Base-by-base conservation (phyloP, 768 basidiomycete genomes). In the Suillus placidus region DNA sequence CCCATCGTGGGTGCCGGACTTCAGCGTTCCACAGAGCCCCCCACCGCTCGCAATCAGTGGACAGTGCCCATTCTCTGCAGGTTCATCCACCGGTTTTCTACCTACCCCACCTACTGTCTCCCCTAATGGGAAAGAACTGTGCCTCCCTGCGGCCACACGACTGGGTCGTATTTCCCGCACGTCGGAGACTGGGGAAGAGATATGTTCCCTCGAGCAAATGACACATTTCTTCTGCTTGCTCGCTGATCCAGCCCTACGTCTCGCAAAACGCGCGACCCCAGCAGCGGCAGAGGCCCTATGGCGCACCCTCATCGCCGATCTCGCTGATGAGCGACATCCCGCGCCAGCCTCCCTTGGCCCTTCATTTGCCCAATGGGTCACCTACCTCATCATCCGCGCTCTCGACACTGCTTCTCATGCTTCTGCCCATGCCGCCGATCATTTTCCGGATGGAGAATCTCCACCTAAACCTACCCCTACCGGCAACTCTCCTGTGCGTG, bases 1-100 rank as follows among this genome's bases (percentile, higher is more conserved):
- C 8, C 51, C 51, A 8, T 65, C 63, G 55, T 66, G 63, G 63
- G 66, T 66, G 23, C 64, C 66, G 6, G 64, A 64, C 8, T 66
- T 66, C 47, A 52, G 51, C 9, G 51, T 52, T 32, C 30, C 16
- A 9, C 51, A 16, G 4, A 30, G 8, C 26, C 51, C 51, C 8
- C 51, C 51, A 32, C 51, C 51, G 0, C 51, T 52, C 30, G 16
- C 30, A 52, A 52, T 52, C 51, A 30, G 16, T 18, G 51, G 30
- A 18, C 30, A 52, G 16, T 52, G 51, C 16, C 51, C 51, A 10
- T 52, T 52, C 7, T 52, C 51, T 32, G 51, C 51, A 30, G 51
- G 51, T 52, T 30, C 8, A 32, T 52, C 9, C 4, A 30, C 30
- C 4, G 2, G 30, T 18, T 8, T 30, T 51, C 14, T 14, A 16